Conservation (phyloP, 768 basidiomycete species). For the Hygrophorus pudorinus region DNA sequence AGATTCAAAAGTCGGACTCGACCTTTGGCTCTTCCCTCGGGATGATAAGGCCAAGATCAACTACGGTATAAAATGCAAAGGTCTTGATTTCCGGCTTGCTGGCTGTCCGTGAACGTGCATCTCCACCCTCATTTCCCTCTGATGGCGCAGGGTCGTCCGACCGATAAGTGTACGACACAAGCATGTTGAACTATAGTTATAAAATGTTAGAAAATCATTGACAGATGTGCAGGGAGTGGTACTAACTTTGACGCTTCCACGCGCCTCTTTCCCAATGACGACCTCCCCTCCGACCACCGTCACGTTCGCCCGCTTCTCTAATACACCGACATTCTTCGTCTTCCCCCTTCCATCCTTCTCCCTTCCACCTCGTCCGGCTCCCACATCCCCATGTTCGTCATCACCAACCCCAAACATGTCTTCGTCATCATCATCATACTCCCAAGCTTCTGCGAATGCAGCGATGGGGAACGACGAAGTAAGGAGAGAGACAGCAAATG, state of each 20-base stretch:
- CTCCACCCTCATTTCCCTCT: slow-evolving; percentile 41
- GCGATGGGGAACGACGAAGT: slow-evolving; percentile 71
- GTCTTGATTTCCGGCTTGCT: slow-evolving; percentile 70
- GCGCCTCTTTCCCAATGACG: slow-evolving; percentile 69
- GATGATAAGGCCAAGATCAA: slow-evolving; percentile 67
- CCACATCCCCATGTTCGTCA: slow-evolving; percentile 40
- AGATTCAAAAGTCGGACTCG: slow-evolving; percentile 16
- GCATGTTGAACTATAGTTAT: slow-evolving; percentile 72
- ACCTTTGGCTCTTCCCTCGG: slow-evolving; percentile 41
- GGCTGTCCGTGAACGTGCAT: slow-evolving; percentile 27
- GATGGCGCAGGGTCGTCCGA: slow-evolving; percentile 75
- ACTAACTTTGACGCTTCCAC: slow-evolving; percentile 70
- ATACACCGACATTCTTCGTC: slow-evolving; percentile 60
- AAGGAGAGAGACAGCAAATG: slow-evolving; percentile 76
- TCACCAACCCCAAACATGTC: slow-evolving; percentile 73
- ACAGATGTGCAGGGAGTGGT: slow-evolving; percentile 2
- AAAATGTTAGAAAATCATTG: background rate
- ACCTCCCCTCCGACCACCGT: slow-evolving; percentile 87
- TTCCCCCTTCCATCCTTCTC: slow-evolving; percentile 39
- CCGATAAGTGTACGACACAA: slow-evolving; percentile 89
- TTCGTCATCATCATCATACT: slow-evolving; percentile 86
- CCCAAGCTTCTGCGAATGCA: slow-evolving; percentile 95
- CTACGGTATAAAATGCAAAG: slow-evolving; percentile 82
- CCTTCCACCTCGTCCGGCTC: slow-evolving; percentile 24
- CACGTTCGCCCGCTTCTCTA: slow-evolving; percentile 85